Percentiles rank a stretch among this genome's conserved stretches.
These are phyloP conservation scores for Metarhizium anisopliae DNA, from an alignment of 2,329 filamentous ascomycete species.

Conservation along the genomic window DNA sequence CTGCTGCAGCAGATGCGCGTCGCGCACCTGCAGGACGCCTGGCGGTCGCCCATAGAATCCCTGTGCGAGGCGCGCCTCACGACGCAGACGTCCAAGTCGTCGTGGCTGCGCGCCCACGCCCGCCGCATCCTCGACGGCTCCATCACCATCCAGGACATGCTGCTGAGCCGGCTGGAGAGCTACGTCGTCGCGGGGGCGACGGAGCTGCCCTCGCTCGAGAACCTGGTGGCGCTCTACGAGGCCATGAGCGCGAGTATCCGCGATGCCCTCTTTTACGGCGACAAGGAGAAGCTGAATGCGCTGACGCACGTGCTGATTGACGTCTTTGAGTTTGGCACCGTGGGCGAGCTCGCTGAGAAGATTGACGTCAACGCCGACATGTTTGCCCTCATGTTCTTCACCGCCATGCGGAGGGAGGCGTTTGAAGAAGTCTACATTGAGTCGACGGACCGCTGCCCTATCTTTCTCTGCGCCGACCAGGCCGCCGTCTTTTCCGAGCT, in stretches of 20 bases:
- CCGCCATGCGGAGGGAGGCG: constrained; percentile 43
- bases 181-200: neutral
- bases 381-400: constrained; percentile 48
- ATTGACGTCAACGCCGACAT: constrained; percentile 43
- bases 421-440: constrained; percentile 56
- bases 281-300: constrained; percentile 22
- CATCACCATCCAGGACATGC: neutral
- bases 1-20: constrained; percentile 22
- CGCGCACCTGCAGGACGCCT: constrained; percentile 13
- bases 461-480: constrained; percentile 54
- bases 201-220: neutral
- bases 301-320: constrained; percentile 27
- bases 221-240: constrained; percentile 15
- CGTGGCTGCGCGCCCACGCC: neutral
- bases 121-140: neutral
- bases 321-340: constrained; percentile 17
- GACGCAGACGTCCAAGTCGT: neutral
- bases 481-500: constrained; percentile 55
- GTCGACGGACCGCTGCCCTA: constrained; percentile 51
- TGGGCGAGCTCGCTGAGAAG: constrained; percentile 13
- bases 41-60: constrained; percentile 16
- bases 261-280: constrained; percentile 20
- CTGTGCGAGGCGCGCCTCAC: neutral
- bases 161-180: neutral
- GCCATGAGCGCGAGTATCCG: constrained; percentile 17